Percentiles rank a stretch among this genome's conserved stretches.
These are phyloP conservation scores for Chaetothyriales sp. DNA, from an alignment of 2,329 filamentous ascomycete species.

Conservation along the genomic window DNA sequence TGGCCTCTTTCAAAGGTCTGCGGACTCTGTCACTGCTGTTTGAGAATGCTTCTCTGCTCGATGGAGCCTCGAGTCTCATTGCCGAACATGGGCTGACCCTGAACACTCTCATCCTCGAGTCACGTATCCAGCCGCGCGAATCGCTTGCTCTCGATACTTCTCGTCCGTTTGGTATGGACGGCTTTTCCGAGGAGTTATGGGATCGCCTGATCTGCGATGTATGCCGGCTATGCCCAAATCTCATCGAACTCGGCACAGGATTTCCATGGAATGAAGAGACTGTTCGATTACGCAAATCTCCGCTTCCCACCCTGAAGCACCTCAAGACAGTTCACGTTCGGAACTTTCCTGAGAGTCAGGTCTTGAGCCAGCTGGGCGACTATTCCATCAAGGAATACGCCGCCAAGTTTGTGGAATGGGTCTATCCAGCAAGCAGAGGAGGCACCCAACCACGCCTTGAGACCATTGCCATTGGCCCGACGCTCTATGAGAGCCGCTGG, in stretches of 20 bases:
- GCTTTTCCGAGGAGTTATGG: constrained; percentile 18
- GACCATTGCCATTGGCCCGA: constrained; percentile 18
- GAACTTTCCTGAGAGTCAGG: constrained; percentile 17
- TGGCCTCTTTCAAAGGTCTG: constrained; percentile 17
- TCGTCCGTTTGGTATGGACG: constrained; percentile 16
- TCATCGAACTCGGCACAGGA: constrained; percentile 16
- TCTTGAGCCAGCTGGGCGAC: constrained; percentile 16
- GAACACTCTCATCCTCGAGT: constrained; percentile 15
- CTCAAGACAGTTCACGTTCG: constrained; percentile 18
- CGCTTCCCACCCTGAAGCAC: constrained; percentile 11
- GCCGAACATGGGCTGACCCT: constrained; percentile 15
- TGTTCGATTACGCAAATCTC: constrained; percentile 14
- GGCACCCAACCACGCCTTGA: constrained; percentile 10
- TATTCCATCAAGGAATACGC: constrained; percentile 19
- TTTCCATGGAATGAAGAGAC: constrained; percentile 19
- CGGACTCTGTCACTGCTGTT: constrained; percentile 15
- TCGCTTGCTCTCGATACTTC: constrained; percentile 16
- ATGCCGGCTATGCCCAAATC: constrained; percentile 15
- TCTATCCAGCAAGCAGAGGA: constrained; percentile 10
- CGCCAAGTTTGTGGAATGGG: constrained; percentile 18
- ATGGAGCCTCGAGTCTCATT: constrained; percentile 12
- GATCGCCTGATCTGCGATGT: constrained; percentile 16
- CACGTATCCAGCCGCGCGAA: constrained; percentile 18
- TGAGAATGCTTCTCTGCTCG: constrained; percentile 15
- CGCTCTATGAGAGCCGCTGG: constrained; percentile 16